Percentiles rank a stretch among this genome's conserved stretches.
phyloP scores from a whole-genome alignment of 176 grass and related monocot species.

The Hyparrhenia diplandra region DNA sequence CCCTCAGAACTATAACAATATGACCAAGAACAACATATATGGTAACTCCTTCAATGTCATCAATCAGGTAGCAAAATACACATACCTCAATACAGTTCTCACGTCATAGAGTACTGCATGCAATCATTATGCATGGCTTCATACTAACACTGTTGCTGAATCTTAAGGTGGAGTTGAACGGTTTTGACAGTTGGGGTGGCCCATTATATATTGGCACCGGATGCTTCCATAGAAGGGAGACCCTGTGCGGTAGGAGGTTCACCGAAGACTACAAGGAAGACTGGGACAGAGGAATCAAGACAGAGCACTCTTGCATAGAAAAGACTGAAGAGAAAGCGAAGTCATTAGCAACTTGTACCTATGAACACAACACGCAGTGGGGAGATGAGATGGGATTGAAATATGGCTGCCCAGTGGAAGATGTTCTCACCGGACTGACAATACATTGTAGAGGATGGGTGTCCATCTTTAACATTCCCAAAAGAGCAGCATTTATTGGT shows the following conservation, averaged over 20 bases:
- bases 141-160: conserved; percentile 22
- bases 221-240: conserved; percentile 79
- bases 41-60: conserved; percentile 45
- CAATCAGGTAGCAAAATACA: conserved; percentile 36
- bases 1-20: conserved; percentile 68
- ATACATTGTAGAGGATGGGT: conserved; percentile 86
- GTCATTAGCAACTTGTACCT: conserved; percentile 50
- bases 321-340: conserved; percentile 44
- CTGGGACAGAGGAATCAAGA: conserved; percentile 33
- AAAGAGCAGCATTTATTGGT: conserved; percentile 55
- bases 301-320: too few species aligned
- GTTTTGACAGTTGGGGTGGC: conserved; percentile 57
- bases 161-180: conserved; percentile 47
- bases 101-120: not conserved
- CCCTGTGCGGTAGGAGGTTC: conserved; percentile 54
- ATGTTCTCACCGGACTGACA: conserved; percentile 62
- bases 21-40: conserved; percentile 69
- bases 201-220: conserved; percentile 59
- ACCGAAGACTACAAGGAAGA: conserved; percentile 52
- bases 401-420: conserved; percentile 70
- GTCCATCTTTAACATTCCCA: conserved; percentile 6
- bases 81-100: not conserved
- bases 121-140: not conserved
- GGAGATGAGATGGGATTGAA: conserved; percentile 68
- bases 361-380: conserved; percentile 62